Percentiles rank a stretch among this genome's conserved stretches.
Conservation (phyloP, 768 basidiomycete species). For the Termitomyces sp. region DNA sequence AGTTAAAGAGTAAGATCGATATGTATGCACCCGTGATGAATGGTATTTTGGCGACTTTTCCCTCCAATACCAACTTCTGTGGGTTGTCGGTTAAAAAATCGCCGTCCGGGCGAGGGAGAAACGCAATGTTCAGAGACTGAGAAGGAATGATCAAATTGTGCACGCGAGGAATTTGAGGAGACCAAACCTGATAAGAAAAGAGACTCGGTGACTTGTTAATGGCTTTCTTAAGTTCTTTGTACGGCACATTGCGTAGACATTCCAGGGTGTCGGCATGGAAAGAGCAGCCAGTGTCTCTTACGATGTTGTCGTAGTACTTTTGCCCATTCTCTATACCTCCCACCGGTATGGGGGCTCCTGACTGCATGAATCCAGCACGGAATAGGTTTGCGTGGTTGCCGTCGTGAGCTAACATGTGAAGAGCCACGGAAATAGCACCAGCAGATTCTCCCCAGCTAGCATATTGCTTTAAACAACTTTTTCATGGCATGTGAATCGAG, state of each 20-base stretch:
- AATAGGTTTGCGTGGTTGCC: conserved; percentile 42
- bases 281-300: conserved; percentile 35
- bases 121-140: conserved; percentile 40
- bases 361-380: conserved; percentile 46
- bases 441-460: conserved; percentile 35
- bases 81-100: conserved; percentile 41
- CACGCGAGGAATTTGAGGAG: not conserved
- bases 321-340: conserved; percentile 39
- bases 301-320: conserved; percentile 38
- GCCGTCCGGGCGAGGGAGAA: conserved; percentile 45
- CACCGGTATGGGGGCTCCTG: conserved; percentile 39
- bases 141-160: conserved; percentile 20
- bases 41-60: conserved; percentile 41
- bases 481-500: not conserved
- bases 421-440: conserved; percentile 47
- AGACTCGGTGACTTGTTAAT: conserved; percentile 35
- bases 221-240: conserved; percentile 31
- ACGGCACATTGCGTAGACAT: conserved; percentile 36
- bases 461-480: not conserved
- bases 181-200: conserved; percentile 25
- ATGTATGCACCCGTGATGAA: conserved; percentile 34
- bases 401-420: conserved; percentile 44
- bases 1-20: conserved; percentile 1
- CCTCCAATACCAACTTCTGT: conserved; percentile 33
- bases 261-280: conserved; percentile 31